Evolutionary conservation across 768 basidiomycete genomes (phyloP), one percentile per base, ranked within the genome.

Genomic region (Scleroderma bovista): DNA sequence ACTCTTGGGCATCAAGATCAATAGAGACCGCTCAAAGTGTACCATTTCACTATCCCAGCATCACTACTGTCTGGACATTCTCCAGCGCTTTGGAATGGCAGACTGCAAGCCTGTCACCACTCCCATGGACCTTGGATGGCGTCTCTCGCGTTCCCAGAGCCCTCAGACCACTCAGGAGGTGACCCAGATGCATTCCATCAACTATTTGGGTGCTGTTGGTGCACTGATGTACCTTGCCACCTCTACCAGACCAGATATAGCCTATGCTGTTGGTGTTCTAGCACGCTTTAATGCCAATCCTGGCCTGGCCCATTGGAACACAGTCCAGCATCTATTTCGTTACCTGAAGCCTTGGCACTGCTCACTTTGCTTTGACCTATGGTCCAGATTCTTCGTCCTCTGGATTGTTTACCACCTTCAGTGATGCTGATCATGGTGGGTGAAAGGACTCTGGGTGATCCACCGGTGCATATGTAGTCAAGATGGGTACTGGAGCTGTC

Each of bases 221-320:
- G 33, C 47, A 1, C 45, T 60, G 13, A 46, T 51, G 52, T 62
- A 57, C 16, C 32, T 53, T 6, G 49, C 52, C 17, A 45, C 38
- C 17, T 40, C 47, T 2, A 53, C 49, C 15, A 22, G 57, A 1
- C 66, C 64, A 1, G 66, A 68, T 45, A 42, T 67, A 2, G 43
- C 60, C 0, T 65, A 52, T 20, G 42, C 65, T 1, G 56, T 65
- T 0, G 54, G 51, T 16, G 37, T 39, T 0, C 52, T 69, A 0
- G 52, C 57, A 2, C 53, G 55, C 3, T 68, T 62, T 44, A 51
- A 53, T n/a, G 3, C 49, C 0, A 64, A 69, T 36, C 68, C 70
- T 0, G 53, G 51, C 0, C 43, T 41, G 1, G 41, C 47, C 3
- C 65, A 66, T 38, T 63, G 59, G 57, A 55, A 51, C 4, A 61